A percentile compares a stretch with the other conserved stretches of the same genome.
phyloP scores from a whole-genome alignment of 2,329 filamentous ascomycete species.

The Verticillium zaregamsianum region DNA sequence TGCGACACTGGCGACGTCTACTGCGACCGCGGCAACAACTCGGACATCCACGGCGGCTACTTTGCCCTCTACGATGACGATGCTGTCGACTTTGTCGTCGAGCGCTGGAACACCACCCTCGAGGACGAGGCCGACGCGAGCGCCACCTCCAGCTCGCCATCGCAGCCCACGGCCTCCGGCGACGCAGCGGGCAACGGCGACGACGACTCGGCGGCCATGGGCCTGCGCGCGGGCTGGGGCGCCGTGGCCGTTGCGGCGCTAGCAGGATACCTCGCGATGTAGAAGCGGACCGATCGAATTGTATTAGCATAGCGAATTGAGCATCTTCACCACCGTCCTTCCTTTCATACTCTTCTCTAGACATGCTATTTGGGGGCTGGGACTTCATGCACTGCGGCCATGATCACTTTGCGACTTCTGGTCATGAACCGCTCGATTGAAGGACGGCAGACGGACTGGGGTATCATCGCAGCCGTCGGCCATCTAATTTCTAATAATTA shows the following conservation, averaged over 20 bases:
- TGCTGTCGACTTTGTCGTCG: slow-evolving; percentile 29
- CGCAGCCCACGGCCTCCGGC: neutral
- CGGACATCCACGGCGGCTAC: slow-evolving; percentile 29
- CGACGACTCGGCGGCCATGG: neutral
- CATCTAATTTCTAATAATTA: neutral
- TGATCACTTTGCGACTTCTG: neutral
- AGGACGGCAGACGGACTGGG: neutral
- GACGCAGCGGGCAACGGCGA: neutral
- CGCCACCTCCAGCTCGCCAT: neutral
- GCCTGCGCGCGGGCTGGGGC: neutral
- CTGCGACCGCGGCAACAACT: slow-evolving; percentile 28
- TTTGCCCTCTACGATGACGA: slow-evolving; percentile 27
- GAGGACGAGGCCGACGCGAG: slow-evolving; percentile 12
- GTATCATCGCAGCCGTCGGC: neutral
- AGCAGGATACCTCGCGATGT: neutral
- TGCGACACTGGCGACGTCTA: slow-evolving; percentile 38
- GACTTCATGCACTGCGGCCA: no score
- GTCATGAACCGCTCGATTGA: neutral
- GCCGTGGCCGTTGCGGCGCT: neutral
- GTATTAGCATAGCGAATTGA: neutral
- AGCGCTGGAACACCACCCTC: slow-evolving; percentile 18
- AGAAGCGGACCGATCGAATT: neutral
- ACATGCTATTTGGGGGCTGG: no score
- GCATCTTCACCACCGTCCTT: neutral
- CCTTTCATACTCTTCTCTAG: neutral